Evolutionary conservation across 768 basidiomycete species (phyloP), one percentile per base, ranked within the genome.

Genomic region (Psilocybe subaeruginosa): DNA sequence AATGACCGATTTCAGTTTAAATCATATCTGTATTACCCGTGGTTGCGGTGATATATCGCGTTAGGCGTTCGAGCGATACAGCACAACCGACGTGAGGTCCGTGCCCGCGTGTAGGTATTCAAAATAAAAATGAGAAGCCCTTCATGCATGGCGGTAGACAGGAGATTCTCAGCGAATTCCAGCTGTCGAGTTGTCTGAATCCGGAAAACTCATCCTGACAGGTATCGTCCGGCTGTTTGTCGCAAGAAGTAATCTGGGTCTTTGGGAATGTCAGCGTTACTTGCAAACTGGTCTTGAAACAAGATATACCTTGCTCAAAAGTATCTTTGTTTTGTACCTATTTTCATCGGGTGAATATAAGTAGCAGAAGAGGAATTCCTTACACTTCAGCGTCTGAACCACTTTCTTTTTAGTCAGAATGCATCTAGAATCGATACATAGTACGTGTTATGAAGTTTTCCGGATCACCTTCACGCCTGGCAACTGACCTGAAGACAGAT

Each of bases 401-500:
- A 23, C 23, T 23, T 23, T 23, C 23, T 23, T 23, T 23, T 23
- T 23, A 23, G 23, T 23, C 23, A 23, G 23, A 23, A 23, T 23
- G 23, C 23, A 23, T 23, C 23, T 23, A 23, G 23, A 23, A 23
- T 23, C 23, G 23, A 23, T 23, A 23, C 23, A 23, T 23, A 23
- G 23, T 23, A 23, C 23, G 23, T 23, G 23, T 23, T 0, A 88
- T 83, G 1, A 95, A 92, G 17, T 79, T 80, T 23, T 78, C 81
- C 14, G 92, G 77, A 58, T 88, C 86, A 11, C 94, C 94, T 70
- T 94, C 92, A 46, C 73, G 76, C 58, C 95, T 88, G 62, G 87
- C 89, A 37, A 92, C 69, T 39, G 81, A 79, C 92, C 93, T 95
- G 71, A 89, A 93, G 50, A 88, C 87, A 95, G 72, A 69, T 93